Conservation (phyloP, 2,329 filamentous ascomycete genomes). For the Fusarium tanahbumbuense region DNA sequence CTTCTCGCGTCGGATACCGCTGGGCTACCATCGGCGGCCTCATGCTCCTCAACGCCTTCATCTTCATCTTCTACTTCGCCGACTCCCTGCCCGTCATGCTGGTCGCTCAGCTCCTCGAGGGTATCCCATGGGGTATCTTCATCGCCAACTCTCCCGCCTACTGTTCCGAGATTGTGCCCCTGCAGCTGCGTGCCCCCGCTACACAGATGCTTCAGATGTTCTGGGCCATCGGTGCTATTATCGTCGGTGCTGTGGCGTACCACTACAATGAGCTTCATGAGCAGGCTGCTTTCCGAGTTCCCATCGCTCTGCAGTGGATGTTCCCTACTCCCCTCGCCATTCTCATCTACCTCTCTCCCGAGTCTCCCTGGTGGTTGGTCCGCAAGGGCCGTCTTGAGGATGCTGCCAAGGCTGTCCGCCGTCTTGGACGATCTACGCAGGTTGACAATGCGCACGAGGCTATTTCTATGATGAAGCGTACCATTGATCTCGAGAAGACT, state of each 20-base stretch:
- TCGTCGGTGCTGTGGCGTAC: slow-evolving; percentile 67
- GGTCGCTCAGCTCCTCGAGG: slow-evolving; percentile 67
- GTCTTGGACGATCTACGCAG: slow-evolving; percentile 54
- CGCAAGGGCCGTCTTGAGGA: slow-evolving; percentile 58
- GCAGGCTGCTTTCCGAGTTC: slow-evolving; percentile 50
- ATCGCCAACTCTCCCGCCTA: slow-evolving; percentile 72
- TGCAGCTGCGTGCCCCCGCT: slow-evolving; percentile 65
- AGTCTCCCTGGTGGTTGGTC: slow-evolving; percentile 67
- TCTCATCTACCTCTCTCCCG: slow-evolving; percentile 62
- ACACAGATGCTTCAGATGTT: slow-evolving; percentile 73
- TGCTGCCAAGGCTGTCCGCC: slow-evolving; percentile 58
- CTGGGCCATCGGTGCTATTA: slow-evolving; percentile 71
- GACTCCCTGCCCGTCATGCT: slow-evolving; percentile 57
- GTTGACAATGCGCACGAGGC: slow-evolving; percentile 49
- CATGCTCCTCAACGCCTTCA: slow-evolving; percentile 53
- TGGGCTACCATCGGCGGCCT: slow-evolving; percentile 54
- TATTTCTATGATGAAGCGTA: slow-evolving; percentile 68
- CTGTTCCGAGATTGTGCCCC: slow-evolving; percentile 69
- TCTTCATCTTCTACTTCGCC: slow-evolving; percentile 66
- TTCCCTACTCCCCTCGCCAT: slow-evolving; percentile 67
- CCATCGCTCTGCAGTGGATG: slow-evolving; percentile 69
- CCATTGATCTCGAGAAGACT: slow-evolving; percentile 63
- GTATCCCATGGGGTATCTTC: slow-evolving; percentile 72
- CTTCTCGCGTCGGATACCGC: slow-evolving; percentile 53
- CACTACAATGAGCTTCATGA: slow-evolving; percentile 54